These are phyloP conservation scores for Quercus robur DNA, from an alignment of 306 rosid genomes.

Conservation along the genomic window DNA sequence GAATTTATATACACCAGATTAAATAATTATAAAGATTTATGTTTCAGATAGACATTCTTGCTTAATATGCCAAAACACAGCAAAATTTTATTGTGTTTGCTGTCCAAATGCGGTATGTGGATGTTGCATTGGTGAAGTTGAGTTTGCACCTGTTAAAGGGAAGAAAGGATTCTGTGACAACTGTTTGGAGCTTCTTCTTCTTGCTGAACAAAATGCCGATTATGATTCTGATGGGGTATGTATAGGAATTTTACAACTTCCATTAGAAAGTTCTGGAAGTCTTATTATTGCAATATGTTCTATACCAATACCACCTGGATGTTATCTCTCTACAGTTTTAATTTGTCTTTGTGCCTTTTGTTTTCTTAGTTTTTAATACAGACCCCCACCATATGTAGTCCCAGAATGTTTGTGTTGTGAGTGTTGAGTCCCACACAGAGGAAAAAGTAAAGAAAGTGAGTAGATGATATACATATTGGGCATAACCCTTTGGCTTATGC, in stretches of 20 bases:
- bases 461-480: too few species aligned
- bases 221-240: conserved; percentile 60
- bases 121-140: conserved; percentile 28
- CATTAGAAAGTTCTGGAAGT: background rate
- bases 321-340: background rate
- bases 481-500: too few species aligned
- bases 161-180: conserved; percentile 50
- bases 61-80: conserved; percentile 28
- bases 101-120: conserved; percentile 58
- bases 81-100: conserved; percentile 50
- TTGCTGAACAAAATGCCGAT: conserved; percentile 45
- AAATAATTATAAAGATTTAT: background rate
- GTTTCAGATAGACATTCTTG: conserved; percentile 68
- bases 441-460: too few species aligned
- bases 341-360: background rate
- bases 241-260: conserved; percentile 1
- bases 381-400: background rate
- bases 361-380: background rate
- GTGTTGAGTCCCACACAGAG: too few species aligned
- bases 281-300: background rate
- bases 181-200: conserved; percentile 47
- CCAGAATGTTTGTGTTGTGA: too few species aligned
- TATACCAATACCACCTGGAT: background rate
- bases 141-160: conserved; percentile 32
- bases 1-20: background rate